Evolutionary conservation across 2,329 filamentous ascomycete species (phyloP), one percentile per base, ranked within the genome.

Genomic region (Cladosporium sp.): DNA sequence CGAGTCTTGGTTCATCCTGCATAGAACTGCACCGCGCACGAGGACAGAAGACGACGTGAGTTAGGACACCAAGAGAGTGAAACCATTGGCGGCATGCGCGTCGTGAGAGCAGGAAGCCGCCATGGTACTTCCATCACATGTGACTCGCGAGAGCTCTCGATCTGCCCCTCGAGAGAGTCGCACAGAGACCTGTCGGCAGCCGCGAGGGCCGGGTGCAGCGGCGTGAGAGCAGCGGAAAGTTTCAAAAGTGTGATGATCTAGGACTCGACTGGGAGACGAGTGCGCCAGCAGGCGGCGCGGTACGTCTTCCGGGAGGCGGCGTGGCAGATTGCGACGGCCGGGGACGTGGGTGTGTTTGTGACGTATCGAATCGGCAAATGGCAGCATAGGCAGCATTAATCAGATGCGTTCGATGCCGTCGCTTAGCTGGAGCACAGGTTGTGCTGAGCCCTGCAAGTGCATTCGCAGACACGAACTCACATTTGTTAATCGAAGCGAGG

Each of bases 191-290:
- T 48, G 45, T 19, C 19, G 36, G n/a, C 29, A 39, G 43, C 35
- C 35, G 43, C 43, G 39, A 39, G 30, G 29, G 43, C 43, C 43
- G 43, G 42, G n/a, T 38, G 43, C 16, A 20, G 43, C 43, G 43
- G n/a, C 42, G 18, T 20, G 27, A 27, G 22, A 27, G 16, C 40
- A 43, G 42, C 19, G 19, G 13, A 19, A 16, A 20, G 40, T 45
- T 36, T 36, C 32, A 45, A 36, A 30, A 33, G 9, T 27, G 22
- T 33, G 32, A 33, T 33, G 32, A 15, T 33, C 42, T 36, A 25
- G 19, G 42, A 36, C 42, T 16, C 22, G 22, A 27, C 22, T 9
- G 4, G 22, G 22, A 27, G 5, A 5, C 22, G 22, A 4, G 5
- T 27, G 22, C 22, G 22, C 9, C 22, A 9, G 22, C 9, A 11